Evolutionary conservation across 768 basidiomycete species (phyloP), one percentile per base, ranked within the genome.

Genomic region (Pholiota microspora): DNA sequence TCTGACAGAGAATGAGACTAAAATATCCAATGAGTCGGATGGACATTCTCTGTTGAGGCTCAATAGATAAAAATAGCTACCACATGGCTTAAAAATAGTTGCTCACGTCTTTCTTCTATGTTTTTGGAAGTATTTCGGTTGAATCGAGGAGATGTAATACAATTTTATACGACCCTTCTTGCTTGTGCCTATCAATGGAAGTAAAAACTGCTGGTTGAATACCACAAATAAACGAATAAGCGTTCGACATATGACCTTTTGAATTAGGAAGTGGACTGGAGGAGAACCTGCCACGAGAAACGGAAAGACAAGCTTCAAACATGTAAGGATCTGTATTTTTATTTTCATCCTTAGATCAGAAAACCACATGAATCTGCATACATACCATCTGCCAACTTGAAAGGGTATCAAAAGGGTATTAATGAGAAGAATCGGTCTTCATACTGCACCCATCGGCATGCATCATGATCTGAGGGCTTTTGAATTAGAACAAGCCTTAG

Each of bases 181-280:
- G 7, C 6, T 23, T 42, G 2, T 21, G n/a, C 23, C n/a, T 18
- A 18, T 48, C 32, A n/a, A 31, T 16, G 8, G 18, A 31, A 4
- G 16, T 31, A 6, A 13, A 23, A 28, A 49, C 32, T 24, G 5
- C 34, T 10, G 21, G 9, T n/a, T n/a, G n/a, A 9, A 24, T 21
- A 5, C 48, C 52, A 57, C 21, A 34, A 57, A 57, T 57, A 57
- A 42, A 53, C 56, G 38, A 57, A 44, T 53, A 57, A 57, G 52
- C 50, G 29, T 51, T 18, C 15, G n/a, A 9, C 35, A 50, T 48
- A 6, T 32, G 52, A 53, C 52, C 21, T 42, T 29, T 13, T 32
- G 15, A 23, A 28, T 34, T 45, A 23, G n/a, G 29, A 46, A 34
- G 12, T 23, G 16, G 29, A 21, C 7, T 49, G 32, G 48, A 34